Evolutionary conservation across 345 rosid species (phyloP), one percentile per base, ranked within the genome.

Genomic region (Murraya paniculata): DNA sequence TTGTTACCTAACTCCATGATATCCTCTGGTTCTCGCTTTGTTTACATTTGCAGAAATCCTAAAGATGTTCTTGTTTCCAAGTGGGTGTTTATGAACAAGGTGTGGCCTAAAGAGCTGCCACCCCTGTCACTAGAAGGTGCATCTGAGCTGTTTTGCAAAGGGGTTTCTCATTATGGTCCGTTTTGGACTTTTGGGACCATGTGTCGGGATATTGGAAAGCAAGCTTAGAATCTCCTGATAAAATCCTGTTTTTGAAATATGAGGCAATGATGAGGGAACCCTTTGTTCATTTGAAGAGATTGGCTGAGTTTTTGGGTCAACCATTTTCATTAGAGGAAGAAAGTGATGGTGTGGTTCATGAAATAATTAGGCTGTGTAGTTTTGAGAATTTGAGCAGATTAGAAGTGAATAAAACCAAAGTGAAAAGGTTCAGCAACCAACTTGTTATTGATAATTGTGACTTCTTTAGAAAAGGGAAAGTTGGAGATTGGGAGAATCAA

Each of bases 51-150:
- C 48, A 25, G 71, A 24, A 38, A 36, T 7, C 53, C 71, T 4
- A 66, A 66, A 66, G 71, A 66, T 36, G 71, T 66, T 36, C 27
- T 66, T 19, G 71, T 66, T 21, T 66, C 71, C 9, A 35, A 22
- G 28, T 22, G 71, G 71, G 27, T 33, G 13, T 66, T 66, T 30
- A 22, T 35, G 27, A 66, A 66, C 18, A 66, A 31, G 16, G 7
- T n/a, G 27, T 36, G 45, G 27, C 18, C 50, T 22, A 35, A 66
- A n/a, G 48, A 66, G 24, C 7, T 66, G 30, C 71, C 71, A 36
- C 71, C 50, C 18, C 48, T 66, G 16, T 8, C 71, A 19, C 48
- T 66, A 36, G 50, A 66, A 66, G 71, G 36, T 4, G 71, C 71
- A 22, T 66, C 36, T 36, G 50, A 66, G 71, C 27, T 22, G 25